phyloP scores from a whole-genome alignment of 768 basidiomycete genomes.

The Pholiota microspora region DNA sequence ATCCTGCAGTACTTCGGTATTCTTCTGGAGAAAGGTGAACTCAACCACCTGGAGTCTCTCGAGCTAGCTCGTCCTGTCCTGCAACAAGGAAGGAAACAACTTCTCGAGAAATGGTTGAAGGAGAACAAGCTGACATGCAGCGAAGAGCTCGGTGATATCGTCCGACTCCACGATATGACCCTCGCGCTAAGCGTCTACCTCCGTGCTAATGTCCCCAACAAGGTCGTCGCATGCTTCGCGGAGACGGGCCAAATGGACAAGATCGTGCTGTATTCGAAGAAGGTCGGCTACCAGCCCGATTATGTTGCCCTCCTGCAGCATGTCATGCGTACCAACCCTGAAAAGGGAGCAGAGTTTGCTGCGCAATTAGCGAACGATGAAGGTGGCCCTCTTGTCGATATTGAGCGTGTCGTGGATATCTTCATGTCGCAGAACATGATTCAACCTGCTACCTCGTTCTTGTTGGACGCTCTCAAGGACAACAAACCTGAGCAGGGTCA shows the following conservation, averaged over 20 bases:
- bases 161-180: constrained; percentile 93
- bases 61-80: constrained; percentile 96
- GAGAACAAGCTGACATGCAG: constrained; percentile 99
- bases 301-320: constrained; percentile 92
- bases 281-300: constrained; percentile 91
- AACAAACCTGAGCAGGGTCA: constrained; percentile 97
- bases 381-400: constrained; percentile 84
- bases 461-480: constrained; percentile 96
- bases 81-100: constrained; percentile 93
- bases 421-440: constrained; percentile 99
- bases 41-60: constrained; percentile 93
- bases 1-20: constrained; percentile 99
- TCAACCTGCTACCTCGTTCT: constrained; percentile 97
- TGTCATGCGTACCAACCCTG: constrained; percentile 93
- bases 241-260: constrained; percentile 99
- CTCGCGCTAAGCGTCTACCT: constrained; percentile 97
- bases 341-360: constrained; percentile 99
- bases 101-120: constrained; percentile 98
- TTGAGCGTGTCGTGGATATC: constrained; percentile 96
- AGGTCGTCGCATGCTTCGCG: constrained; percentile 98
- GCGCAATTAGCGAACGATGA: constrained; percentile 92
- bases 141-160: constrained; percentile 97
- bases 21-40: constrained; percentile 95
- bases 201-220: constrained; percentile 96
- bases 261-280: constrained; percentile 96